Percentiles rank a stretch among this genome's conserved stretches.
Evolutionary conservation across 345 rosid genomes (phyloP).

Genomic region (Ricinus communis): DNA sequence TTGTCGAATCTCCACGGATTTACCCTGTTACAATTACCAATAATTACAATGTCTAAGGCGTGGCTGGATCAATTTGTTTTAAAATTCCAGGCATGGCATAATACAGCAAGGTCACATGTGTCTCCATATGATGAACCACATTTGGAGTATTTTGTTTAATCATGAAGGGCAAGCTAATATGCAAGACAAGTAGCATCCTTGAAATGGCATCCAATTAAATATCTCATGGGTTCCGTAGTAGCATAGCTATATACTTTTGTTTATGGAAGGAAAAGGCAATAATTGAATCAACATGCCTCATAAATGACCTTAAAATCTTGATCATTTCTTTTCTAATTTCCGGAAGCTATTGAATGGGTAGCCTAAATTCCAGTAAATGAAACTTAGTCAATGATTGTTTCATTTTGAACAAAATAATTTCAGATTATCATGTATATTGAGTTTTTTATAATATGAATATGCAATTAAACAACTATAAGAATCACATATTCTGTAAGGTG

Average conservation of each 20-base stretch:
- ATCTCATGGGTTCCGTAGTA: neutral
- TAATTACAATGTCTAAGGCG: neutral
- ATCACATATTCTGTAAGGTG: too few relatives aligned
- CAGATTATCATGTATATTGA: neutral
- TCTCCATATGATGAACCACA: neutral
- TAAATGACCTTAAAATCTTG: neutral
- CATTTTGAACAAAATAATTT: neutral
- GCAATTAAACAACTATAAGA: too few relatives aligned
- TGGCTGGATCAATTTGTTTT: neutral
- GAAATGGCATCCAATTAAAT: conserved; percentile 1
- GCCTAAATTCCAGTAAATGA: neutral
- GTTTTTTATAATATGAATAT: neutral
- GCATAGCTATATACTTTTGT: neutral
- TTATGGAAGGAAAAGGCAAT: neutral
- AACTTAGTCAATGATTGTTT: neutral
- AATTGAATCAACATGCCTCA: neutral
- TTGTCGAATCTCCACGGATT: conserved; percentile 84
- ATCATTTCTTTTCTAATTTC: neutral
- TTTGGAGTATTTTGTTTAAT: neutral
- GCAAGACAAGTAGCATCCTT: neutral
- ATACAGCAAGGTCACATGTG: neutral
- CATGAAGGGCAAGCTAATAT: neutral
- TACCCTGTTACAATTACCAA: conserved; percentile 48
- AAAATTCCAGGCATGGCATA: neutral
- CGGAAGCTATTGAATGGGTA: neutral